Conservation (phyloP, 2,329 filamentous ascomycete genomes). For the Cercospora canescens region DNA sequence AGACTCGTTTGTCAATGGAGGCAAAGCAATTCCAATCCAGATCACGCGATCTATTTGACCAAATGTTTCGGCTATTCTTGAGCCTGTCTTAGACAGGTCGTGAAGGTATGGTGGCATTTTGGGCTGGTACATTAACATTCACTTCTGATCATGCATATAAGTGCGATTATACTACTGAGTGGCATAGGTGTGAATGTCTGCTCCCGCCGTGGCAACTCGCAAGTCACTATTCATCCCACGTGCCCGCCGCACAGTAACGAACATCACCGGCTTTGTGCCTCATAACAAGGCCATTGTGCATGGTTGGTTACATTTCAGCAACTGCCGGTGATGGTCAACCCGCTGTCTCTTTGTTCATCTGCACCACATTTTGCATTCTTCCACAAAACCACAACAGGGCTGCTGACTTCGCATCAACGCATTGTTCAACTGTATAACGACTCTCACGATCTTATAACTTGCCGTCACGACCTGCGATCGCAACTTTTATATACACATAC, state of each 20-base stretch:
- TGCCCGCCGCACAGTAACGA: no score
- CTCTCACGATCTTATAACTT: not conserved
- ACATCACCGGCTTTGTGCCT: not conserved
- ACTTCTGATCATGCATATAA: not conserved
- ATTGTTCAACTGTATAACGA: not conserved
- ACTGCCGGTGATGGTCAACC: not conserved
- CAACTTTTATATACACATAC: not conserved
- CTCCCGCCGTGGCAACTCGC: not conserved
- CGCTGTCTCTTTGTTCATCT: not conserved
- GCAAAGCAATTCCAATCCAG: constrained; percentile 3
- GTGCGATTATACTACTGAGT: not conserved
- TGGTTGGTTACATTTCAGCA: not conserved
- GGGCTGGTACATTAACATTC: not conserved
- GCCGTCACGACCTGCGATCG: not conserved
- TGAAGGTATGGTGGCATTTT: constrained; percentile 3
- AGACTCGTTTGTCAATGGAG: constrained; percentile 18
- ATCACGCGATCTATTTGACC: constrained; percentile 5
- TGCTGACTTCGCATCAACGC: not conserved
- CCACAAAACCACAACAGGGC: not conserved
- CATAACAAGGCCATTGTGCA: not conserved
- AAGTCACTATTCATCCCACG: not conserved
- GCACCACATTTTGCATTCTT: not conserved
- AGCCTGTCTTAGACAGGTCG: not conserved
- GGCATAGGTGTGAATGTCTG: not conserved
- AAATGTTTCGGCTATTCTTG: constrained; percentile 13